These are phyloP conservation scores for Hippophae tibetana DNA, from an alignment of 306 rosid species.

Conservation along the genomic window DNA sequence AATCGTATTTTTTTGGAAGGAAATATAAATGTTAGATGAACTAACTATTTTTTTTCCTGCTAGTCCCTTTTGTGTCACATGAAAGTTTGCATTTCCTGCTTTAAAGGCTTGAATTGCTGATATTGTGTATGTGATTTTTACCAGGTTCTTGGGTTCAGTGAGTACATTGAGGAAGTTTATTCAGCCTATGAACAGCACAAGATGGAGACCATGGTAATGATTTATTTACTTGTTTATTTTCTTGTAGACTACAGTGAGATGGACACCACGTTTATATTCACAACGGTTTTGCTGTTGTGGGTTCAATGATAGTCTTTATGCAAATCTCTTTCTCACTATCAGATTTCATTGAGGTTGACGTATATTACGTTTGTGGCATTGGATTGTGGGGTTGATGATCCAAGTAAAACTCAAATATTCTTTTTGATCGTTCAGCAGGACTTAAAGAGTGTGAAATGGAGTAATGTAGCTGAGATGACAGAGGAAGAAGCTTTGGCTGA, in stretches of 20 bases:
- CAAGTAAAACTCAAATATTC: constrained; percentile 6
- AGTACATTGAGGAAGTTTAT: constrained; percentile 80
- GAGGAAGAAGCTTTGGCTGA: constrained; percentile 98
- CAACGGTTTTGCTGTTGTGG: too few species aligned
- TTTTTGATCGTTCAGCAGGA: constrained; percentile 58
- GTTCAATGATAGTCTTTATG: not conserved
- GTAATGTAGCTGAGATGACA: constrained; percentile 83
- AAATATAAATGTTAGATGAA: too few species aligned
- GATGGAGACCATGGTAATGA: constrained; percentile 72
- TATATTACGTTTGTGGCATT: too few species aligned
- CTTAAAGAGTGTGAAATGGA: constrained; percentile 78
- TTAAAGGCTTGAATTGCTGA: not conserved
- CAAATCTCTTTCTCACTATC: not conserved
- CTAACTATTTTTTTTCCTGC: not conserved
- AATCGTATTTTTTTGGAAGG: too few species aligned
- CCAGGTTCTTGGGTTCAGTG: constrained; percentile 88
- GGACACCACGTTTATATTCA: too few species aligned
- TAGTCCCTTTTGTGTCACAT: too few species aligned
- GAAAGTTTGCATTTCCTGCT: too few species aligned
- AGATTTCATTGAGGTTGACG: not conserved
- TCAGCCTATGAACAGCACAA: constrained; percentile 90
- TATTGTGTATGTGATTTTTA: not conserved
- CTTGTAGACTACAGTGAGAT: too few species aligned
- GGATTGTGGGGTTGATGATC: not conserved
- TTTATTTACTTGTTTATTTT: not conserved